Evolutionary conservation across 139 green algal genomes (phyloP), one percentile per base, ranked within the genome.

Genomic region (Mesostigma viride): DNA sequence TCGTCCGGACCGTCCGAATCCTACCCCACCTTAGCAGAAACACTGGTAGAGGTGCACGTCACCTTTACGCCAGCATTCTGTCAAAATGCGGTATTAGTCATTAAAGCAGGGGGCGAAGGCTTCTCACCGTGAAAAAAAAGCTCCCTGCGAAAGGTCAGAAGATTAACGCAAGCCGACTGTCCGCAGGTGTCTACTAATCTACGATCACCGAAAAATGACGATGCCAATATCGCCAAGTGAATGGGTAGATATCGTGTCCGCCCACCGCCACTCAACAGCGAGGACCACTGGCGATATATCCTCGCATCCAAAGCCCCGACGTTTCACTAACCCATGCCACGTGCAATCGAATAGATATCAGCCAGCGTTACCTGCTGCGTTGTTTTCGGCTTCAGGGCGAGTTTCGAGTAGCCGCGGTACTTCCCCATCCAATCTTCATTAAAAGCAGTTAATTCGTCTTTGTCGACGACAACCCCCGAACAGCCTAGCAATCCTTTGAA

Each of bases 381-480:
- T 27, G 62, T 86, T 3, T 61, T 53, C 0, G 87, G 86, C 36
- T 73, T 70, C 20, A 95, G 75, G 0, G 76, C 83, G 1, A 91
- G 27, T 0, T 27, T 66, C 17, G 68, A 79, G 8, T 64, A 40
- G 1, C 91, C 91, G 2, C 64, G 11, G 66, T 94, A 97, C 70
- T 92, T 95, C 28, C 77, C 67, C 80, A 90, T 91, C 91, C 91
- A 96, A 73, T 97, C 91, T 44, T 75, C 87, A 75, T 94, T 95
- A 65, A 73, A 85, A 1, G 76, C 36, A 32, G 78, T 72, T 3
- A 95, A 67, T 17, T 73, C 74, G 3, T 82, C 68, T 2, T 65
- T 31, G 58, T 91, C 83, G 3, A 80, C 87, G 1, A 92, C 35
- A 0, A 95, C 84, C 0, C 75, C 79, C 1, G 26, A 34, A 0